Evolutionary conservation across 192 early-diverging fungal species (phyloP), one percentile per base, ranked within the genome.

Genomic region (Dispira simplex): DNA sequence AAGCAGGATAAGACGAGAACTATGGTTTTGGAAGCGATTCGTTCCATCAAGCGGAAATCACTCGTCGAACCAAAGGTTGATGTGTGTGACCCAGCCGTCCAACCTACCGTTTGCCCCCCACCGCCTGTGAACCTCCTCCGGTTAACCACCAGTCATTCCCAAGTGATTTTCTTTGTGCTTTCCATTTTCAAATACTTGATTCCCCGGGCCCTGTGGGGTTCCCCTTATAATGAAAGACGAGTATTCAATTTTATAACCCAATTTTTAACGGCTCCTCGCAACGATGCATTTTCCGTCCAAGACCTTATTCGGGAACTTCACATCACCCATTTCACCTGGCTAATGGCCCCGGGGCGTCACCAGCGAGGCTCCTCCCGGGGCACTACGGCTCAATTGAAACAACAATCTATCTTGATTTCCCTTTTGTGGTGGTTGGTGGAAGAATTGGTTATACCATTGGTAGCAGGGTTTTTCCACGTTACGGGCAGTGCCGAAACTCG

Each of bases 351-450:
- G n/a, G n/a, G 20, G 20, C 28, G 14, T 45, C 43, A 39, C 10
- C 56, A 20, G 18, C 44, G 11, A 6, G 11, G 6, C 59, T 16
- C 26, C 39, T n/a, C 44, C 8, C 44, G 43, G 44, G 18, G n/a
- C 27, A 13, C 25, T 16, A 28, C n/a, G 27, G 56, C 25, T 13
- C 28, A 18, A 39, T 20, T 32, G 44, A 13, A 46, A 20, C 43
- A 10, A 6, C 9, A 45, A 3, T 21, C 21, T 8, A 20, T 62
- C n/a, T 12, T 62, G 12, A n/a, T 16, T 8, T 62, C 59, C 16
- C 45, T 62, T 39, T n/a, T 62, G 16, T 62, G 59, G 59, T 62
- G 59, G 59, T 8, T 62, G 8, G 23, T 62, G 23, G 59, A 62
- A 62, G 59, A 20, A 20, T 39, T 62, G 16, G 59, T 62, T 11